A percentile compares a stretch with the other conserved stretches of the same genome.
Conservation (phyloP, 225 moss, liverwort and hornwort genomes). For the Polytrichum formosum region DNA sequence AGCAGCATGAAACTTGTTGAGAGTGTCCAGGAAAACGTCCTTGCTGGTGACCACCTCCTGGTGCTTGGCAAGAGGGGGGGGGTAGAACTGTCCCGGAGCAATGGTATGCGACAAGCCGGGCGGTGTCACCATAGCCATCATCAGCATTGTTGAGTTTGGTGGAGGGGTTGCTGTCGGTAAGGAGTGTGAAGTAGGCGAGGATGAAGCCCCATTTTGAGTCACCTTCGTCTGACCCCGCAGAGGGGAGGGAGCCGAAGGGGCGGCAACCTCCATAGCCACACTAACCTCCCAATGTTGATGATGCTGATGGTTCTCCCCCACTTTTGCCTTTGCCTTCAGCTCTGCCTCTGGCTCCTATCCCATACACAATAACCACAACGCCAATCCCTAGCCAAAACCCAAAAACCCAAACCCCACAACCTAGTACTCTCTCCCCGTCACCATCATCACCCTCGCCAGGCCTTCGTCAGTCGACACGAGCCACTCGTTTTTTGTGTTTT, state of each 20-base stretch:
- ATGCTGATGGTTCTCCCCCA: no score
- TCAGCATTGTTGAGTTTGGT: constrained; percentile 14
- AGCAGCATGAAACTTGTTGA: constrained; percentile 45
- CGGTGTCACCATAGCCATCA: constrained; percentile 13
- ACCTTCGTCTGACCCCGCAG: constrained; percentile 8
- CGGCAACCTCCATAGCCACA: constrained; percentile 33
- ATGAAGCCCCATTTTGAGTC: constrained; percentile 21
- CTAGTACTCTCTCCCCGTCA: no score
- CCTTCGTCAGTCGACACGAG: no score
- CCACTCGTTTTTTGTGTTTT: no score
- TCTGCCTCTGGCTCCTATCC: no score
- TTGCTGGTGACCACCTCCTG: constrained; percentile 32
- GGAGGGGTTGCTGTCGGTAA: constrained; percentile 9
- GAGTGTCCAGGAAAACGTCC: constrained; percentile 48
- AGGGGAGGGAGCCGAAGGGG: constrained; percentile 12
- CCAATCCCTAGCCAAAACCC: no score
- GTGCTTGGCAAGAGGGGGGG: constrained; percentile 39
- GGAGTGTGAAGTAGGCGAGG: constrained; percentile 4
- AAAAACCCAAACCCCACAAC: no score
- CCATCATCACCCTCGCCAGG: no score
- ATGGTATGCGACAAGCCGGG: constrained; percentile 19
- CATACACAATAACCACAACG: no score
- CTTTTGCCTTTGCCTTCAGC: no score
- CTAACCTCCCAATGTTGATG: not conserved
- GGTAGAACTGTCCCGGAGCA: constrained; percentile 30